These are phyloP conservation scores for Microdochium nivale DNA, from an alignment of 2,329 filamentous ascomycete genomes.

Conservation along the genomic window DNA sequence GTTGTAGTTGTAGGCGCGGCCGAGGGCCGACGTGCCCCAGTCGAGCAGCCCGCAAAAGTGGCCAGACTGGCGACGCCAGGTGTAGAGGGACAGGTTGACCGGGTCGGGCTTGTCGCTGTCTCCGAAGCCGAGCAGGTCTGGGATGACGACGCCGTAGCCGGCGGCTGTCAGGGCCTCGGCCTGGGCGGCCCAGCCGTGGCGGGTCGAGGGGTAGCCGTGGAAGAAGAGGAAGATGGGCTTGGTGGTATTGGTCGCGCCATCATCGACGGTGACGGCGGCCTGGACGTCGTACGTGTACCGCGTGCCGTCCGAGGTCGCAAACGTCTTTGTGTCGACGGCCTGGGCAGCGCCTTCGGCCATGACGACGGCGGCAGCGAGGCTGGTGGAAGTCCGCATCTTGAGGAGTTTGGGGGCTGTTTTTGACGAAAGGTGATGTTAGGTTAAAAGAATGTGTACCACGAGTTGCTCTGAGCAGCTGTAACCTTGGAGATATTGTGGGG, in stretches of 20 bases:
- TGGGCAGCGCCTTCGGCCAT: not conserved
- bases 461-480: too few relatives aligned
- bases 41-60: slow-evolving; percentile 25
- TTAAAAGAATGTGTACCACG: too few relatives aligned
- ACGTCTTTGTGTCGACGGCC: not conserved
- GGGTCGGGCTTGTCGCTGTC: slow-evolving; percentile 20
- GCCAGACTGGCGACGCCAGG: slow-evolving; percentile 18
- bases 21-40: slow-evolving; percentile 4
- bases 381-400: not conserved
- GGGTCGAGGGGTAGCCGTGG: slow-evolving; percentile 38
- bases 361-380: not conserved
- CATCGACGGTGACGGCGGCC: too few relatives aligned
- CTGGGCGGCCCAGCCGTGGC: slow-evolving; percentile 32
- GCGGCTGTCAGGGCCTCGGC: slow-evolving; percentile 19
- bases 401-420: not conserved
- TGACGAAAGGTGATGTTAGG: not conserved
- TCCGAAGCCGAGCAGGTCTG: slow-evolving; percentile 30
- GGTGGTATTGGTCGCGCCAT: too few relatives aligned
- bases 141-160: slow-evolving; percentile 33
- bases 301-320: not conserved
- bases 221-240: slow-evolving; percentile 32
- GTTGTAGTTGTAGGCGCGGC: slow-evolving; percentile 4
- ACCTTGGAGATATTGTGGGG: too few relatives aligned
- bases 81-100: slow-evolving; percentile 14
- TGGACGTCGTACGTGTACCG: slow-evolving; percentile 1